Evolutionary conservation across 2,329 filamentous ascomycete genomes (phyloP).

Genomic region (Diaporthe ilicicola): DNA sequence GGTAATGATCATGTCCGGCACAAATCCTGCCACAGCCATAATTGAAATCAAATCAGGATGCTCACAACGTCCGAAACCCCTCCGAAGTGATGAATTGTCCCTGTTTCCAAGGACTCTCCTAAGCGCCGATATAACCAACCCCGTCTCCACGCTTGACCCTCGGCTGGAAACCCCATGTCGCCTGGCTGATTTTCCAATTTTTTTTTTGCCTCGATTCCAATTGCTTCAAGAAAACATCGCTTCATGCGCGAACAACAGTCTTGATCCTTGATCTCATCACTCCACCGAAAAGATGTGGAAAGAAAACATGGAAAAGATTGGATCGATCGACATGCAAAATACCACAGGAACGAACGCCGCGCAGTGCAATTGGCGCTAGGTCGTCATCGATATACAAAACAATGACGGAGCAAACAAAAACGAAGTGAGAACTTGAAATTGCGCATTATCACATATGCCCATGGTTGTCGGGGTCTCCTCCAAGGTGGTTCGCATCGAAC

Average conservation of each 20-base stretch:
- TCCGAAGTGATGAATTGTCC: neutral
- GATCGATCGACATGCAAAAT: neutral
- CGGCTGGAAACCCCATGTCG: neutral
- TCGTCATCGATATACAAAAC: neutral
- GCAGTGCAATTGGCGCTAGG: neutral
- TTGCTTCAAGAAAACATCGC: neutral
- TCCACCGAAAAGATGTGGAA: neutral
- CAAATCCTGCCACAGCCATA: neutral
- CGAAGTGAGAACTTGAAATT: neutral
- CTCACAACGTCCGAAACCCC: neutral
- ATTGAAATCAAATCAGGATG: neutral
- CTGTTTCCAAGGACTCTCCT: neutral
- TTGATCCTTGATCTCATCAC: neutral
- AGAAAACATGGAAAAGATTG: neutral
- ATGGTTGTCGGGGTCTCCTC: neutral
- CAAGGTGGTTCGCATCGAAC: conserved; percentile 47
- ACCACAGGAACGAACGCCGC: conserved; percentile 2
- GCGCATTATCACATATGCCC: conserved; percentile 14
- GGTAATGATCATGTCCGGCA: neutral
- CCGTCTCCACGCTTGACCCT: neutral
- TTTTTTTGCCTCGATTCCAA: too few relatives aligned
- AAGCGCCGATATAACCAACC: neutral
- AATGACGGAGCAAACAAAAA: neutral
- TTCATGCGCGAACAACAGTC: neutral
- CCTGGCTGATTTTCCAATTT: neutral